Conservation (phyloP, 306 rosid genomes). For the Fragaria ananassa region DNA sequence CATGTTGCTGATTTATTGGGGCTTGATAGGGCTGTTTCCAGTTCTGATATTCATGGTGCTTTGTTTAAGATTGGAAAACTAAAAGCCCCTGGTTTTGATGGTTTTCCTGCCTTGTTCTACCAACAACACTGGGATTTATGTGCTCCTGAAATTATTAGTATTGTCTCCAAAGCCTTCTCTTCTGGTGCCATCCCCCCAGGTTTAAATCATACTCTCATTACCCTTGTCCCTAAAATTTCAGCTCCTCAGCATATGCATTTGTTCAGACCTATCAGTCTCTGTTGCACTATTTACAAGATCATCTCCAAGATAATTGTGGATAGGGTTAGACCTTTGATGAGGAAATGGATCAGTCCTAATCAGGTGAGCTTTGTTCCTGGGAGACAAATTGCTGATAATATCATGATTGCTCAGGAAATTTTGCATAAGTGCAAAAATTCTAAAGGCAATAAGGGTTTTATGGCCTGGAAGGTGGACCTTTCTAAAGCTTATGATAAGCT, state of each 20-base stretch:
- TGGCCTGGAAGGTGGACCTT: background rate
- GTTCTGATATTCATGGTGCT: background rate
- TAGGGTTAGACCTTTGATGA: too few relatives aligned
- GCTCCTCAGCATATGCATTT: background rate
- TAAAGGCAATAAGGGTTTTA: background rate
- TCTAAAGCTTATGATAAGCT: too few relatives aligned
- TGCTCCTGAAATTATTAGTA: rapidly evolving
- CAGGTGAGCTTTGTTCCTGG: too few relatives aligned
- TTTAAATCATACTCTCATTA: background rate
- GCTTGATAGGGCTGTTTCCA: too few relatives aligned
- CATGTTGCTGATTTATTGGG: too few relatives aligned
- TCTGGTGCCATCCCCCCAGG: rapidly evolving
- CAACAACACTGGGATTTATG: background rate
- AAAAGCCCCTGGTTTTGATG: background rate
- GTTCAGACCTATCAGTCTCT: background rate
- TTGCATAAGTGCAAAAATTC: background rate
- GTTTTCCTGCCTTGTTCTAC: background rate
- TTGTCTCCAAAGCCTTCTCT: background rate
- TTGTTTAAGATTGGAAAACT: background rate
- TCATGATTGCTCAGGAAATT: background rate
- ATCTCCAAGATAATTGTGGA: too few relatives aligned
- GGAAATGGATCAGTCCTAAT: too few relatives aligned
- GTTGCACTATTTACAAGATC: too few relatives aligned
- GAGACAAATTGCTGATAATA: too few relatives aligned
- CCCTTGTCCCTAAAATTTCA: background rate